phyloP scores from a whole-genome alignment of 257 asterid species.

The Fraxinus americana region DNA sequence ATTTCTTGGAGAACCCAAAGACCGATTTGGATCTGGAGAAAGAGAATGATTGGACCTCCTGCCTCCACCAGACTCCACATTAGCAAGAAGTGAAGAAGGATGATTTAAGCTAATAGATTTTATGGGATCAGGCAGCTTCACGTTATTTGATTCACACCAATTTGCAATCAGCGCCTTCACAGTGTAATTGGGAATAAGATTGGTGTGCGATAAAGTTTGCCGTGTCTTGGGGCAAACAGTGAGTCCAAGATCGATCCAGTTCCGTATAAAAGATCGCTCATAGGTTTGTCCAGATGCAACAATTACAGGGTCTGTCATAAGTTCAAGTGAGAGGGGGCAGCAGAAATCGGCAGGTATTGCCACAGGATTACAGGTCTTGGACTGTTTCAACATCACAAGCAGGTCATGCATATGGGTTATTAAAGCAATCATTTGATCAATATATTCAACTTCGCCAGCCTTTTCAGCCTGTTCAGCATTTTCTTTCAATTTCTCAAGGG shows the following conservation, averaged over 20 bases:
- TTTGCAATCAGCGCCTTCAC: conserved; percentile 82
- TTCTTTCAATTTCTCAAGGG: conserved; percentile 86
- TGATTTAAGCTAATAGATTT: conserved; percentile 35
- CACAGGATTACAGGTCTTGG: conserved; percentile 63
- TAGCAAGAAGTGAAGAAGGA: conserved; percentile 5
- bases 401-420: conserved; percentile 81
- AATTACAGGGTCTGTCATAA: conserved; percentile 91
- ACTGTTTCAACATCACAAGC: conserved; percentile 71
- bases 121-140: conserved; percentile 78
- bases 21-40: conserved; percentile 43
- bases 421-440: conserved; percentile 69
- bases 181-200: conserved; percentile 86
- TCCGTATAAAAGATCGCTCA: conserved; percentile 74
- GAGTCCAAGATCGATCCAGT: conserved; percentile 86
- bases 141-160: conserved; percentile 77
- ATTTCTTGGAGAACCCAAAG: conserved; percentile 51
- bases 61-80: conserved; percentile 34
- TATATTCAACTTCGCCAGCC: conserved; percentile 59
- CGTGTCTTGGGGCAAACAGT: conserved; percentile 90
- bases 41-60: conserved; percentile 45
- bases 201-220: conserved; percentile 73
- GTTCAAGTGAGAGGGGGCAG: conserved; percentile 89
- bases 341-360: conserved; percentile 83
- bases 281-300: conserved; percentile 92
- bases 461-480: conserved; percentile 80